phyloP scores from a whole-genome alignment of 805 yeast species.

The Metschnikowia borealis region DNA sequence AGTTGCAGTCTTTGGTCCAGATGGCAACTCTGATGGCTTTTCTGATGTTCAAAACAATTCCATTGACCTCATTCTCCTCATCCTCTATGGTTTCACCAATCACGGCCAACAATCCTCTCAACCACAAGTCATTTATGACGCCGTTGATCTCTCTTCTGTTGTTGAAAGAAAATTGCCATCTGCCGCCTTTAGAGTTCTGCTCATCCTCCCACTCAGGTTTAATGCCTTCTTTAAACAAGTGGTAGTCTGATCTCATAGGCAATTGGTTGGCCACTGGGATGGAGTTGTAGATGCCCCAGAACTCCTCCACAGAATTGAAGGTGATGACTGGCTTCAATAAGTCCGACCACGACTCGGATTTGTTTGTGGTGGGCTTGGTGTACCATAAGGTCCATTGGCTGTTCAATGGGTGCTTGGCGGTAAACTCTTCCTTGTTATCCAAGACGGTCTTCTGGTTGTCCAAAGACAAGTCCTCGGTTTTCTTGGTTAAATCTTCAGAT shows the following conservation, averaged over 20 bases:
- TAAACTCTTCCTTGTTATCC: conserved; percentile 58
- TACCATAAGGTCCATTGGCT: conserved; percentile 96
- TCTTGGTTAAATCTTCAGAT: conserved; percentile 41
- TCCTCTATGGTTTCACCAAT: conserved; percentile 94
- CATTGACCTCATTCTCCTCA: conserved; percentile 81
- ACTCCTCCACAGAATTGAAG: conserved; percentile 93
- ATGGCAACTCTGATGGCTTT: conserved; percentile 79
- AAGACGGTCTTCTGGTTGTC: conserved; percentile 48
- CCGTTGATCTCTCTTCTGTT: conserved; percentile 56
- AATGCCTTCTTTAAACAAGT: conserved; percentile 87
- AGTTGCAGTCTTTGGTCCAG: conserved; percentile 86
- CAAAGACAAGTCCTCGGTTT: conserved; percentile 43
- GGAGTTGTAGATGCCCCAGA: conserved; percentile 96
- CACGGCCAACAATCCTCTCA: conserved; percentile 78
- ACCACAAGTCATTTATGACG: conserved; percentile 87
- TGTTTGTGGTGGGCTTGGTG: conserved; percentile 83
- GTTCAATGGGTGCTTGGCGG: conserved; percentile 83
- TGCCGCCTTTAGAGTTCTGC: conserved; percentile 86
- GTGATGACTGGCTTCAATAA: conserved; percentile 89
- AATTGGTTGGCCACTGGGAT: conserved; percentile 88
- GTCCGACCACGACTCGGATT: conserved; percentile 85
- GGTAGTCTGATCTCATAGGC: conserved; percentile 91
- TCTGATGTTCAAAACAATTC: conserved; percentile 83
- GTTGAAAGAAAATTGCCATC: conserved; percentile 72
- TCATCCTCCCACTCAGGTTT: conserved; percentile 99